Evolutionary conservation across 192 early-diverging fungal species (phyloP), one percentile per base, ranked within the genome.

Genomic region (Coemansia biformis): DNA sequence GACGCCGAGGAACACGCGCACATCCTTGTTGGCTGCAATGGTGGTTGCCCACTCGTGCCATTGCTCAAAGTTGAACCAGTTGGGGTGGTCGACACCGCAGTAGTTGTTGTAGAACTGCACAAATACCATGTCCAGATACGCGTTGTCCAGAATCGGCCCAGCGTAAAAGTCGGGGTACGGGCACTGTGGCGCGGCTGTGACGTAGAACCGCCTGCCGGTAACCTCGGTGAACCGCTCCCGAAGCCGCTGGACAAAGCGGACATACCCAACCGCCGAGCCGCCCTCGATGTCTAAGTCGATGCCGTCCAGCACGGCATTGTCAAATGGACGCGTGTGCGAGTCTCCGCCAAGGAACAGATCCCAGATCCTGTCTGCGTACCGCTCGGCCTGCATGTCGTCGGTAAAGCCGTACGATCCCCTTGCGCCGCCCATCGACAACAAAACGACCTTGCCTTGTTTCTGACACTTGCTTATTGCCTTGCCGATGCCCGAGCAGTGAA

Each of bases 41-140:
- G 70, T 67, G 12, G 75, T 75, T 4, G 83, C 80, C 83, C 85
- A 87, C 17, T 69, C 75, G 29, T 83, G 74, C 86, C 86, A 89
- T 38, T 76, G 70, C 30, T 80, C 80, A 65, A 81, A 89, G 64
- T 89, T 89, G 67, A 83, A 88, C 55, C 73, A 79, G 35, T 63
- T 67, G 43, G 68, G 48, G 35, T 64, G 62, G 46, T 71, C 66
- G 5, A 79, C 56, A 21, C 76, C 67, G 38, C 86, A 89, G 59
- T 81, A 86, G 67, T 89, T 89, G 72, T 89, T 89, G 73, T 89
- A 89, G 48, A 86, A 89, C 63, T 89, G 86, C 1, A 89, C 80
- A 77, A 80, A 84, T 0, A 89, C 69, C 81, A 85, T 76, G 44
- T 85, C 82, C 6, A 82, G 60, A 42, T 79, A 83, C 3, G 84